Conservation (phyloP, 1,284 basidiomycete genomes). For the Phenoliferia sp. region DNA sequence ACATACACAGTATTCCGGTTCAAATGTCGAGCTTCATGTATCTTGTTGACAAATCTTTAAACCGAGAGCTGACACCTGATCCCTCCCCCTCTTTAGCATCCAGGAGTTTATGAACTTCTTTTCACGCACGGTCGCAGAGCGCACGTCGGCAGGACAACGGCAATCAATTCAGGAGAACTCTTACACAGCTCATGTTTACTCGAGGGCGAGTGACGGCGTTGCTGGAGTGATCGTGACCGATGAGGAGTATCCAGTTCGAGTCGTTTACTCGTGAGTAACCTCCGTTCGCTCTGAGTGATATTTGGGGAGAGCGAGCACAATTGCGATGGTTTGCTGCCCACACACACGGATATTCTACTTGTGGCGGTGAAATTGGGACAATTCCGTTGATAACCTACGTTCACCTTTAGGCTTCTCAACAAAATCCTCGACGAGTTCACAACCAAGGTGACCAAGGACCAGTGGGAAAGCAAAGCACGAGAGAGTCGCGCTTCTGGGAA, state of each 20-base stretch:
- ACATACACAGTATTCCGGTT: neutral
- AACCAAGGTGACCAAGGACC: slow-evolving; percentile 64
- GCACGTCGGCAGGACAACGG: slow-evolving; percentile 73
- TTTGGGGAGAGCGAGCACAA: too few species aligned
- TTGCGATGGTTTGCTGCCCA: too few species aligned
- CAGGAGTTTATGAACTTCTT: slow-evolving; percentile 88
- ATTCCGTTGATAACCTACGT: too few species aligned
- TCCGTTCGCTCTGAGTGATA: neutral
- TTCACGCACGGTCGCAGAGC: slow-evolving; percentile 84
- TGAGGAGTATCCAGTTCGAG: slow-evolving; percentile 91
- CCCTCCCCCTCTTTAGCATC: slow-evolving; percentile 44
- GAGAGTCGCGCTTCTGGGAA: slow-evolving; percentile 23
- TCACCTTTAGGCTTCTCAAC: slow-evolving; percentile 70
- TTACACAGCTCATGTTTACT: slow-evolving; percentile 88
- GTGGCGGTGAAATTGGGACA: too few species aligned
- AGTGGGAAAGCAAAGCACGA: slow-evolving; percentile 56
- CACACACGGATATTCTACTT: too few species aligned
- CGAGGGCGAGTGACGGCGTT: slow-evolving; percentile 37
- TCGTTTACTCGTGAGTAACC: slow-evolving; percentile 67
- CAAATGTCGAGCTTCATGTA: neutral
- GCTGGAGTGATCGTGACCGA: slow-evolving; percentile 88
- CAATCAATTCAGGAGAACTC: slow-evolving; percentile 94
- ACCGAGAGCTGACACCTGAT: slow-evolving; percentile 2
- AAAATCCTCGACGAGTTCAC: slow-evolving; percentile 93
- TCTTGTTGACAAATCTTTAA: neutral